A percentile compares a stretch with the other conserved stretches of the same genome.
Evolutionary conservation across 1,284 basidiomycete species (phyloP).

Genomic region (Pulchroboletus neoregius): DNA sequence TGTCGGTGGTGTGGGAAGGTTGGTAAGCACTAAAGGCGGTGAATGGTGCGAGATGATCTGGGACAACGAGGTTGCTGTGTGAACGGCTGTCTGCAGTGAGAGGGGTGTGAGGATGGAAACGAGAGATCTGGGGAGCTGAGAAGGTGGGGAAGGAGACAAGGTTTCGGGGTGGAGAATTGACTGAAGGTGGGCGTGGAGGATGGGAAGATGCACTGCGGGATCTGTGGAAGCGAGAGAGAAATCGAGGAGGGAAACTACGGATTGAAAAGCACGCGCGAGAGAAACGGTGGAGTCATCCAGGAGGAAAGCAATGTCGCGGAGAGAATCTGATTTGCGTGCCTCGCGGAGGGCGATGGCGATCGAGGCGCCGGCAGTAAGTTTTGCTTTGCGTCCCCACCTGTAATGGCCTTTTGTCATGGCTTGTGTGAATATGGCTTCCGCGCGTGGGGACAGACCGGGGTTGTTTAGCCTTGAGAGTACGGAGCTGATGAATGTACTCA

Average conservation of each 20-base stretch:
- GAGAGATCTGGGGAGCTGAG: slow-evolving; percentile 38
- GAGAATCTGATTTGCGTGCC: slow-evolving; percentile 56
- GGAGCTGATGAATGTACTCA: slow-evolving; percentile 56
- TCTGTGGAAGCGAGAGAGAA: slow-evolving; percentile 31
- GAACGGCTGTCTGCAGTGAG: slow-evolving; percentile 43
- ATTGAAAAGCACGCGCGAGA: slow-evolving; percentile 53
- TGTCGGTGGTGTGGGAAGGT: slow-evolving; percentile 45
- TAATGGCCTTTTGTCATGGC: slow-evolving; percentile 53
- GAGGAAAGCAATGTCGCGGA: slow-evolving; percentile 63
- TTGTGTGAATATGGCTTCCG: slow-evolving; percentile 60
- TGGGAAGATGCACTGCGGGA: slow-evolving; percentile 40
- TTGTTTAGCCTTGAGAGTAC: slow-evolving; percentile 53
- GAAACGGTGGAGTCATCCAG: slow-evolving; percentile 50
- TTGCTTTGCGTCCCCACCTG: slow-evolving; percentile 68
- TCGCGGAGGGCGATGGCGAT: slow-evolving; percentile 67
- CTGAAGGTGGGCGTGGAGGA: slow-evolving; percentile 46
- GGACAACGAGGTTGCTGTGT: slow-evolving; percentile 55
- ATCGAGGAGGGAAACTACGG: slow-evolving; percentile 45
- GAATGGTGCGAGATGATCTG: slow-evolving; percentile 45
- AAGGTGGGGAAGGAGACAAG: slow-evolving; percentile 29
- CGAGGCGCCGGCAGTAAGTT: slow-evolving; percentile 59
- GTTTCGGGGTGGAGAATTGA: slow-evolving; percentile 35
- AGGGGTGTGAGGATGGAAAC: slow-evolving; percentile 40
- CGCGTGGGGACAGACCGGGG: slow-evolving; percentile 55
- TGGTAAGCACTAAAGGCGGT: slow-evolving; percentile 36